Percentiles rank a stretch among this genome's conserved stretches.
phyloP scores from a whole-genome alignment of 345 rosid species.

The Hirschfeldia incana region DNA sequence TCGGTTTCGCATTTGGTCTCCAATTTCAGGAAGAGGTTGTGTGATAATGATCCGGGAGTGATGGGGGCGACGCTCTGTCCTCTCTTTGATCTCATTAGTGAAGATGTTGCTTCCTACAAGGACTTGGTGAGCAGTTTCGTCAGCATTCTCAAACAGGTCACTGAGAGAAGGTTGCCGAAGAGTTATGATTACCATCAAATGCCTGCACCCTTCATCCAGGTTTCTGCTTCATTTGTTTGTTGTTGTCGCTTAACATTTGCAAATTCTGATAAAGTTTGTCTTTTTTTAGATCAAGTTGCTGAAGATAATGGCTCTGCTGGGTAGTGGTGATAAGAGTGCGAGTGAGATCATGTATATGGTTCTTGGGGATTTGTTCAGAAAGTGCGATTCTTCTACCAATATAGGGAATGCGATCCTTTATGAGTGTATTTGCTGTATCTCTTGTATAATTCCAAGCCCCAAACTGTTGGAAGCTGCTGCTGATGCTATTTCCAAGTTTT shows the following conservation, averaged over 20 bases:
- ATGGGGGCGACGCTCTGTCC: conserved; percentile 99
- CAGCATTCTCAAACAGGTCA: conserved; percentile 93
- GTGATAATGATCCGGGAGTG: conserved; percentile 96
- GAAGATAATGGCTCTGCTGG: conserved; percentile 88
- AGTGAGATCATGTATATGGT: conserved; percentile 95
- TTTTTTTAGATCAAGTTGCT: conserved; percentile 78
- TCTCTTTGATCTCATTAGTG: conserved; percentile 74
- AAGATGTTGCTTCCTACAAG: conserved; percentile 72
- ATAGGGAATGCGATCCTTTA: conserved; percentile 94
- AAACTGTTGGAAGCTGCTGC: conserved; percentile 93
- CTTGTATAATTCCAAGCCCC: conserved; percentile 77
- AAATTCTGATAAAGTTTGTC: conserved; percentile 1
- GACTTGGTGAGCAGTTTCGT: conserved; percentile 91
- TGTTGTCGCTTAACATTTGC: neutral
- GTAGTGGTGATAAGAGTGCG: conserved; percentile 94
- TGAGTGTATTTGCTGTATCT: conserved; percentile 89
- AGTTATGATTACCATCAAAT: conserved; percentile 92
- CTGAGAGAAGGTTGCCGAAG: conserved; percentile 88
- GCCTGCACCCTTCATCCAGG: conserved; percentile 99
- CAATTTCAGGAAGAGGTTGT: conserved; percentile 89
- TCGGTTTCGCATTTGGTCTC: conserved; percentile 85
- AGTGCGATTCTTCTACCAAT: conserved; percentile 83
- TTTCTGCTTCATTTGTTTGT: conserved; percentile 20
- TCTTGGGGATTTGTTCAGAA: conserved; percentile 83
- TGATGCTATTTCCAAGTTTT: conserved; percentile 75